Base-by-base conservation (phyloP, 306 rosid genomes). In the Carpinus viminea region DNA sequence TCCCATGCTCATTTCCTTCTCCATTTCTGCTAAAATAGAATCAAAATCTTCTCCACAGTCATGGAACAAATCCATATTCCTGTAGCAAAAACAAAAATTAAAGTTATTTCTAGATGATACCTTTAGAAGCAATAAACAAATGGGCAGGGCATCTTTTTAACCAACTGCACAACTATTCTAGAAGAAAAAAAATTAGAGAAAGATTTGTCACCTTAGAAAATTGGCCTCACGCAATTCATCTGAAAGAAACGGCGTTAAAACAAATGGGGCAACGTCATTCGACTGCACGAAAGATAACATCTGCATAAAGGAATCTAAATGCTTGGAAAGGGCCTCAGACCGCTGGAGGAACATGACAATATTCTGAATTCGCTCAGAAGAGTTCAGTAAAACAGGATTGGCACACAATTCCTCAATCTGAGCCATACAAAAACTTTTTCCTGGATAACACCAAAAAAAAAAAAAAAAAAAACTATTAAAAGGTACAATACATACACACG, bases 261-360 rank as follows among this genome's bases (percentile, higher is more conserved):
- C 89, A 74, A 85, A 90, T 26, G 88, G 72, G 17, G 84, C 83
- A 1, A 87, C 86, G 76, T 90, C 97, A 82, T 90, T 83, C 78
- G 83, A 79, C 85, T 91, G 92, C 85, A 96, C 85, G 55, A 96
- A 78, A 64, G 98, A 89, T 73, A 96, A 76, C 90, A 91, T 90
- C 87, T 93, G 99, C 97, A 93, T 91, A 80, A 96, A 96, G 82
- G 97, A 93, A 93, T 96, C 98, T 74, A 93, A 88, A 66, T 85
- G 89, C 91, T 89, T 88, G 76, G 99, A 89, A 59, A 91, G 92
- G 81, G 92, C 92, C 76, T 93, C 98, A 28, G 92, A 89, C 82
- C 86, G 88, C 82, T 88, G 95, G 76, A 96, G 97, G 86, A 91
- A 93, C 90, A 87, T 76, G 75, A 96, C 81, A 72, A 93, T 80